Base-by-base conservation (phyloP, 75 land plant species). In the Selaginella tamariscina region DNA sequence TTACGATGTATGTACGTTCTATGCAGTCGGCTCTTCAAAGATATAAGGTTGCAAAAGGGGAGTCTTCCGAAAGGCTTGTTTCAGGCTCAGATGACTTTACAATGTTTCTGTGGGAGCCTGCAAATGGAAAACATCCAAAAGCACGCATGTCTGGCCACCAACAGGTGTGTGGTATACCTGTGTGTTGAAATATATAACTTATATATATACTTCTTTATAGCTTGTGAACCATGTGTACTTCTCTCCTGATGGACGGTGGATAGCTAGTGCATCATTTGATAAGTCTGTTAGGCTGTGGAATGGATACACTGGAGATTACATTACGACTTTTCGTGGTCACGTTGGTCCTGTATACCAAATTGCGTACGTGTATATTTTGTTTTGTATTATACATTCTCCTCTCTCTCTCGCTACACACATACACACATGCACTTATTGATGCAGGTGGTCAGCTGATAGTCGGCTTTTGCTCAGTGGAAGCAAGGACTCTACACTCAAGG, bases 31-130 rank as follows among this genome's bases (percentile, higher is more conserved):
- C 98, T 65, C 65, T 89, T 24, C 79, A 69, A 27, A 82, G 88
- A 24, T 94, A 89, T 71, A 89, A 76, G 18, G 81, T 81, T 67
- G 94, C 86, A 76, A 89, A 84, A 75, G 81, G 85, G 22, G 82
- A 80, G 77, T 82, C 86, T 23, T 86, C 90, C 5, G 96, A 94
- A 78, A 80, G 96, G 57, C 73, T 94, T 29, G 96, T 94, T 31
- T 94, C 96, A 24, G 96, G 98, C 33, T 94, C 96, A 44, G 98
- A 94, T 80, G 98, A 94, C 73, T 94, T 94, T 70, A 94, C 98
- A 23, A 94, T 94, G 98, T 79, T 89, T 69, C 71, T 94, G 1
- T 94, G 98, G 98, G 96, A 94, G 66, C 96, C 96, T 72, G 70
- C 79, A 69, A 71, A 77, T 29, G 84, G 91, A 69, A 94, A 94